Evolutionary conservation across 495 filamentous ascomycete genomes (phyloP).

Genomic region (Penicillium antarcticum): DNA sequence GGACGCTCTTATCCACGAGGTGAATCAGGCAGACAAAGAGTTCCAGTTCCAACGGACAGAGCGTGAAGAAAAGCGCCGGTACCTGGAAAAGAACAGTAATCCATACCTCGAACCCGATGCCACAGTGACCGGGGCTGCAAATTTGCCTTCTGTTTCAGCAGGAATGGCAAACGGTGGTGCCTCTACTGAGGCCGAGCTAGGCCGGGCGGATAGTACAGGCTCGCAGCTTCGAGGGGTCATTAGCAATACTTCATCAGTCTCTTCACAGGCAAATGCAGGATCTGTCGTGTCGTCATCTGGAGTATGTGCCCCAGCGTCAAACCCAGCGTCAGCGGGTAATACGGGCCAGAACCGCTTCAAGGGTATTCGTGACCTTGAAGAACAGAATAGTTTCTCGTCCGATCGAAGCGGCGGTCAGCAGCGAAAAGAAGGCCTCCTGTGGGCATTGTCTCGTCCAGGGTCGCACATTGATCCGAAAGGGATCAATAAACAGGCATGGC

Average conservation of each 20-base stretch:
- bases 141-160: conserved; percentile 21
- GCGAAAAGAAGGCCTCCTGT: conserved; percentile 88
- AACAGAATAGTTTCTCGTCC: conserved; percentile 56
- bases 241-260: conserved; percentile 46
- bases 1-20: conserved; percentile 86
- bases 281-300: conserved; percentile 29
- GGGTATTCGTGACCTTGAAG: conserved; percentile 85
- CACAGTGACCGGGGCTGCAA: conserved; percentile 18
- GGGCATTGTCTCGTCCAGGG: conserved; percentile 89
- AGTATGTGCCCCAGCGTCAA: conserved; percentile 28
- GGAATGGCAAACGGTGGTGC: conserved; percentile 34
- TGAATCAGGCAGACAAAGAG: conserved; percentile 88
- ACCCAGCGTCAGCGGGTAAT: conserved; percentile 31
- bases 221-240: conserved; percentile 56
- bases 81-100: conserved; percentile 84
- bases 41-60: conserved; percentile 92
- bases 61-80: conserved; percentile 85
- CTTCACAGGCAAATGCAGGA: conserved; percentile 41
- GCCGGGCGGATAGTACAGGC: conserved; percentile 67
- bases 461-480: conserved; percentile 93
- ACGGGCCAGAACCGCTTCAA: conserved; percentile 69
- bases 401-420: conserved; percentile 50
- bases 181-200: conserved; percentile 61
- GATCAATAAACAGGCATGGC: conserved; percentile 96
- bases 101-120: conserved; percentile 74